Evolutionary conservation across 2,329 filamentous ascomycete species (phyloP), one percentile per base, ranked within the genome.

Genomic region (Dendryphion nanum): DNA sequence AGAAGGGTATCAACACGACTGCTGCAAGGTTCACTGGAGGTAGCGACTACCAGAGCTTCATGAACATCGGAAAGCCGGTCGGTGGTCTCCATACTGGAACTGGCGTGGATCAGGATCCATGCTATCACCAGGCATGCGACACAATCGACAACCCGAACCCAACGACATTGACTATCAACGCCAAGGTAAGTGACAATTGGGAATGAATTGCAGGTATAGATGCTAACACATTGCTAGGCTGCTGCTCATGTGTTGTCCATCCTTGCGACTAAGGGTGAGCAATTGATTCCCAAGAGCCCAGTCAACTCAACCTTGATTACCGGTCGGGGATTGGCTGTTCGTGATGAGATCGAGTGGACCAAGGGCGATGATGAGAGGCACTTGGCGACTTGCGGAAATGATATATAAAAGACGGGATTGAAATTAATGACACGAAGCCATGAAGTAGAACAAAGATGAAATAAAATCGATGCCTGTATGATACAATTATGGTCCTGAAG

Each of bases 21-120:
- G 50, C 62, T 1, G 64, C 64, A n/a, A 50, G 52, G 12, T 69
- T 69, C 33, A 60, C 60, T 4, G 66, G 66, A 23, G 65, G 66
- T 5, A 61, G 55, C 29, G 66, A 69, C 42, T 69, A 69, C 44
- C 59, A 63, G 31, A 56, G 54, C 0, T 69, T 69, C 48, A 63
- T 70, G 51, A 57, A 60, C 38, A 61, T 61, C 18, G 66, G 64
- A 6, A 67, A 68, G 36, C 60, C 66, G 1, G 59, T 64, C 5
- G 66, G 66, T 18, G 66, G 66, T 8, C 53, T 67, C 14, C 64
- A 67, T 35, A 69, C 66, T 0, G 68, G 67, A 18, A 67, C 63
- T 1, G 66, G 66, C 12, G 51, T 66, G 2, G 59, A 59, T 18
- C 62, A 66, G 34, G 66, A 69, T 36, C 55, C 58, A 2, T 67